Conservation (phyloP, 371 early-diverging fungal genomes). For the Mortierella sp. region DNA sequence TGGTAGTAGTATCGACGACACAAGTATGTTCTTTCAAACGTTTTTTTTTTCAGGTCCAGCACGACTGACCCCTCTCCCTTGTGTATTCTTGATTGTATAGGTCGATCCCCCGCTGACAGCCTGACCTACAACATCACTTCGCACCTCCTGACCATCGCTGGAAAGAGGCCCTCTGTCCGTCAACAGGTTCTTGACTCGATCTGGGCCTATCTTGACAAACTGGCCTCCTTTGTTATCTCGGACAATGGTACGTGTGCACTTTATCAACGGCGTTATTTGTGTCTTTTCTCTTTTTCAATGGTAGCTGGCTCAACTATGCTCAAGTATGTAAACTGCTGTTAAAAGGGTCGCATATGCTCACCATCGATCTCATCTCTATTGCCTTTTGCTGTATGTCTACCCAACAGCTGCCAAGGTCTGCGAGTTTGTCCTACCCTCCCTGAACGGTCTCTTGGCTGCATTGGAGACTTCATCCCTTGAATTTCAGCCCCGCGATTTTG, state of each 20-base stretch:
- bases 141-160: constrained; percentile 66
- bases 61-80: background rate
- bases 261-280: background rate
- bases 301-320: constrained; percentile 3
- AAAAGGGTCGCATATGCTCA: background rate
- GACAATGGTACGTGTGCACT: constrained; percentile 31
- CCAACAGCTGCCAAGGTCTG: constrained; percentile 67
- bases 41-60: background rate
- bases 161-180: constrained; percentile 52
- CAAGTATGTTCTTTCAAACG: background rate
- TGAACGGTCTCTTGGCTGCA: constrained; percentile 76
- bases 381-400: constrained; percentile 57
- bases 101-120: constrained; percentile 45
- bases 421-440: constrained; percentile 75
- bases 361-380: background rate
- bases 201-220: constrained; percentile 60
- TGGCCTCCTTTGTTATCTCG: constrained; percentile 49
- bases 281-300: background rate
- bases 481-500: constrained; percentile 64
- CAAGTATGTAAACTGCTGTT: background rate
- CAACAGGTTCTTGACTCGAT: constrained; percentile 62
- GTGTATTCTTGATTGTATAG: constrained; percentile 13
- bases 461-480: constrained; percentile 70
- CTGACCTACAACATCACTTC: constrained; percentile 36
- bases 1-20: background rate